phyloP scores from a whole-genome alignment of 179 eudicot species.

The Heliamphora pulchella region DNA sequence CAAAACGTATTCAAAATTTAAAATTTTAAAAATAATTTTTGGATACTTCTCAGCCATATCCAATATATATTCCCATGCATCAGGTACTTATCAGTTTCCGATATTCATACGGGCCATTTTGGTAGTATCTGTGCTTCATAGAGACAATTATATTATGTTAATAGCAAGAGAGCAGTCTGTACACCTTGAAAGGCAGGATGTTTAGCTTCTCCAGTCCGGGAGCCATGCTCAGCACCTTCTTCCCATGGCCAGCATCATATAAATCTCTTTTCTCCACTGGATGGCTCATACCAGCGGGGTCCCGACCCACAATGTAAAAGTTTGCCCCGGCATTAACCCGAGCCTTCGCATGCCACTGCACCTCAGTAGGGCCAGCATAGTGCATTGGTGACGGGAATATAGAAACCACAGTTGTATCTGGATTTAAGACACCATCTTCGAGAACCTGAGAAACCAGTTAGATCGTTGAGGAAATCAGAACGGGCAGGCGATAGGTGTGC shows the following conservation, averaged over 20 bases:
- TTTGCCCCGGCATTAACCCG: constrained; percentile 97
- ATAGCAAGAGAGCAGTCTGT: neutral
- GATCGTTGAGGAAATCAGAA: neutral
- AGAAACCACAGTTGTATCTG: constrained; percentile 86
- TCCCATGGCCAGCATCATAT: constrained; percentile 93
- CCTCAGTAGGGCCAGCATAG: constrained; percentile 97
- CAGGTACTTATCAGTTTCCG: neutral
- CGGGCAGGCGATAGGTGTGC: neutral
- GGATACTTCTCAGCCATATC: no score
- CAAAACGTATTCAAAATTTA: no score
- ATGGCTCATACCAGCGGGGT: constrained; percentile 96
- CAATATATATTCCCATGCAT: no score
- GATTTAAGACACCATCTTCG: constrained; percentile 75
- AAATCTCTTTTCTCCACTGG: constrained; percentile 86
- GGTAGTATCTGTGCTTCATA: neutral
- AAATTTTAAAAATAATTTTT: no score
- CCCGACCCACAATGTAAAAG: constrained; percentile 89
- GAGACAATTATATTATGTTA: neutral
- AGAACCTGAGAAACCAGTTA: constrained; percentile 48
- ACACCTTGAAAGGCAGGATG: constrained; percentile 91
- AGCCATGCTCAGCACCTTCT: constrained; percentile 92
- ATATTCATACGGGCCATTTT: neutral
- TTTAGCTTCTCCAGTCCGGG: constrained; percentile 88
- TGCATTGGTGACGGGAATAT: constrained; percentile 98
- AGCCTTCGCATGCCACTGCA: constrained; percentile 98